Conservation (phyloP, 139 green algal genomes). For the Mesostigma viride region DNA sequence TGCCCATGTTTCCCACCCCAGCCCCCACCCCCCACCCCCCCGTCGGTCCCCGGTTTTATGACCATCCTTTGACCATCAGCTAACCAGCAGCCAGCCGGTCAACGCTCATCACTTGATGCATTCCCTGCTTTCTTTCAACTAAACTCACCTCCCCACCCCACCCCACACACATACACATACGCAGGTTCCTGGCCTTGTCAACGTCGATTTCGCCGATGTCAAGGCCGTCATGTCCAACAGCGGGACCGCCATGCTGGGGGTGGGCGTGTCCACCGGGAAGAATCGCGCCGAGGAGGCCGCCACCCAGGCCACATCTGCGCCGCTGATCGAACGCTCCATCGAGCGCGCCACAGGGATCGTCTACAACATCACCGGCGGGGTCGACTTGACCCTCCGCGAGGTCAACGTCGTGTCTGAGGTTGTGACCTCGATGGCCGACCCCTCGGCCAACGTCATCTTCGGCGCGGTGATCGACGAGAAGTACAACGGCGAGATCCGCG, state of each 20-base stretch:
- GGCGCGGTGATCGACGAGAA: constrained; percentile 76
- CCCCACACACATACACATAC: no score
- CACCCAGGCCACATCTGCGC: constrained; percentile 65
- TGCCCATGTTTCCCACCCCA: no score
- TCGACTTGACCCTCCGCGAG: constrained; percentile 75
- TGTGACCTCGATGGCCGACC: constrained; percentile 79
- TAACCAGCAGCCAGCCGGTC: no score
- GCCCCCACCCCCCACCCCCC: no score
- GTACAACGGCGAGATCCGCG: constrained; percentile 31
- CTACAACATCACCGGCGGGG: constrained; percentile 91
- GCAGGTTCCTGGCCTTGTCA: constrained; percentile 80
- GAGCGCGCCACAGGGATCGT: constrained; percentile 84
- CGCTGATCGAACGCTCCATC: constrained; percentile 90
- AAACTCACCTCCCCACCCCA: no score
- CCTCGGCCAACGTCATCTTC: constrained; percentile 93
- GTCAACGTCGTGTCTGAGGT: constrained; percentile 81
- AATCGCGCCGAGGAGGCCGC: constrained; percentile 60
- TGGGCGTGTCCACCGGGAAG: constrained; percentile 44
- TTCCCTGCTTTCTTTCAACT: no score
- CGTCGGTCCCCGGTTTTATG: no score
- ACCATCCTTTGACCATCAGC: no score
- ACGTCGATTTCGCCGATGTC: constrained; percentile 98
- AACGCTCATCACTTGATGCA: no score
- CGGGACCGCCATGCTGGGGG: constrained; percentile 86
- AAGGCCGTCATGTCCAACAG: constrained; percentile 88